phyloP scores from a whole-genome alignment of 2,329 filamentous ascomycete genomes.

The Mollisiaceae sp. region DNA sequence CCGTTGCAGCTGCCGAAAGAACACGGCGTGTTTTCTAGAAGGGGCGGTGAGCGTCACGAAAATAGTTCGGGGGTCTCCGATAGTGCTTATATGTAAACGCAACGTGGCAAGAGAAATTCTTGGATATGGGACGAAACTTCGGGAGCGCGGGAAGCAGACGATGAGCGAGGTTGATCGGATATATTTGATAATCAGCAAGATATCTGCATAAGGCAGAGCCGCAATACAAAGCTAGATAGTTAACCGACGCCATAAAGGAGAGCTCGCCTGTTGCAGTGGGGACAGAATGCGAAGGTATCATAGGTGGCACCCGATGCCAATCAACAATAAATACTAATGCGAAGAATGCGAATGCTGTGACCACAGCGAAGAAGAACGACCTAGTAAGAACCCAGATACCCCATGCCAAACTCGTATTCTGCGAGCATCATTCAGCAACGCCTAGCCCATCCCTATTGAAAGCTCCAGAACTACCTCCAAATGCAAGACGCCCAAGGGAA shows the following conservation, averaged over 20 bases:
- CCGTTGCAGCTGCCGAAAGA: background rate
- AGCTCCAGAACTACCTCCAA: conserved; percentile 38
- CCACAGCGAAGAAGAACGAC: conserved; percentile 23
- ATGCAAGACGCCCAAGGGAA: conserved; percentile 42
- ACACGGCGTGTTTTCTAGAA: background rate
- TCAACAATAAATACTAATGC: conserved; percentile 11
- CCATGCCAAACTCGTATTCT: conserved; percentile 37
- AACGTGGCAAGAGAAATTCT: background rate
- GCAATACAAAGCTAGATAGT: background rate
- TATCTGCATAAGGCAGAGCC: conserved; percentile 16
- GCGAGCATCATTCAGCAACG: conserved; percentile 32
- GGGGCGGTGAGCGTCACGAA: background rate
- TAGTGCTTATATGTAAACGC: background rate
- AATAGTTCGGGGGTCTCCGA: background rate
- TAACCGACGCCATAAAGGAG: conserved; percentile 3
- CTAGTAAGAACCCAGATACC: conserved; percentile 26
- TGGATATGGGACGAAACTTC: background rate
- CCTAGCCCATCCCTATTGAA: conserved; percentile 27
- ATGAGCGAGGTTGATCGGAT: conserved; percentile 4
- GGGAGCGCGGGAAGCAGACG: background rate
- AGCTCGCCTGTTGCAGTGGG: conserved; percentile 5
- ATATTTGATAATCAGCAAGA: conserved; percentile 19
- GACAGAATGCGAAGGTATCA: conserved; percentile 31
- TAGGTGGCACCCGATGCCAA: conserved; percentile 21
- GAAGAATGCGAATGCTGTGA: conserved; percentile 12